Percentiles rank a stretch among this genome's conserved stretches.
Conservation (phyloP, 805 yeast genomes). For the Candida ponderosae region DNA sequence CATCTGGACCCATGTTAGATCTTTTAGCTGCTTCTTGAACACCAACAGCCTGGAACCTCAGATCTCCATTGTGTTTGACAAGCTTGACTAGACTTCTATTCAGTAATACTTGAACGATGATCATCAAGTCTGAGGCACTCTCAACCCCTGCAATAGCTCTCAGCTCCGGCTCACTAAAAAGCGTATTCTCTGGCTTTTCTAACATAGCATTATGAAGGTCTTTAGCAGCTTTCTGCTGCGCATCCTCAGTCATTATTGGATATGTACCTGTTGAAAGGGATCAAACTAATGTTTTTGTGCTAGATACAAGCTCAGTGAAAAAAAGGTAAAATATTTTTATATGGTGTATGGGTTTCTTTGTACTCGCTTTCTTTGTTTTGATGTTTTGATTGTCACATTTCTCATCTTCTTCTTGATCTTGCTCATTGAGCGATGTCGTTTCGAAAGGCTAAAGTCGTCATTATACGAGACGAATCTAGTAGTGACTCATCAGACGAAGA, state of each 20-base stretch:
- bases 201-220: conserved; percentile 61
- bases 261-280: too few species aligned
- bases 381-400: neutral
- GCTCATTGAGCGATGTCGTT: neutral
- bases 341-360: conserved; percentile 3
- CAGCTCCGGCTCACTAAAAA: conserved; percentile 66
- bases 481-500: conserved; percentile 1
- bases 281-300: too few species aligned
- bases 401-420: neutral
- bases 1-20: conserved; percentile 75
- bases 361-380: neutral
- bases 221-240: conserved; percentile 32
- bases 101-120: conserved; percentile 42
- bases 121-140: conserved; percentile 36
- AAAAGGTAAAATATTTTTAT: too few species aligned
- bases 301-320: too few species aligned
- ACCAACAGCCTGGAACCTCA: conserved; percentile 70
- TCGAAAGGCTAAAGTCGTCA: conserved; percentile 13
- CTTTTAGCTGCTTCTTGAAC: conserved; percentile 70
- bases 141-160: conserved; percentile 36
- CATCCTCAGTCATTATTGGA: neutral
- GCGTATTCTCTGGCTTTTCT: conserved; percentile 34
- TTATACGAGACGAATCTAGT: conserved; percentile 6
- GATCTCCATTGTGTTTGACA: conserved; percentile 56
- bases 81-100: conserved; percentile 59